Evolutionary conservation across 2,329 filamentous ascomycete species (phyloP).

Genomic region (Ciborinia camelliae): DNA sequence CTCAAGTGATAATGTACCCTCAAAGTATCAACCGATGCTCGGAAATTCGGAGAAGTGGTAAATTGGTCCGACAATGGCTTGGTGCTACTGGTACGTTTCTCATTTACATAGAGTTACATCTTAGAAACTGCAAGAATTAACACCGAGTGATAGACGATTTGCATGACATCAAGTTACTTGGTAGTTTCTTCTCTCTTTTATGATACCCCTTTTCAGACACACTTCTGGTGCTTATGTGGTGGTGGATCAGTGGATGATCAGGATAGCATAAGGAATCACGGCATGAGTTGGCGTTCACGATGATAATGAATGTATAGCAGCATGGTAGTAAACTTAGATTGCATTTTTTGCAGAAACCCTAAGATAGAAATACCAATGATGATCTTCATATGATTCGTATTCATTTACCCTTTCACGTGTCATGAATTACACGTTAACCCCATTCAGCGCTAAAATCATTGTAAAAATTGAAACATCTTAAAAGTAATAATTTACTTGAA

Average conservation of each 20-base stretch:
- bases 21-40: conserved; percentile 6
- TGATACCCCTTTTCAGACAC: conserved; percentile 16
- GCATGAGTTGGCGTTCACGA: conserved; percentile 1
- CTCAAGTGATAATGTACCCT: neutral
- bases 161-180: conserved; percentile 1
- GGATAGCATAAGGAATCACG: neutral
- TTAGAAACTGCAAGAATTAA: neutral
- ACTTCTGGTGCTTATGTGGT: conserved; percentile 4
- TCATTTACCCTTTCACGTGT: conserved; percentile 17
- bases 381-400: conserved; percentile 20
- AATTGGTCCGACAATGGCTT: neutral
- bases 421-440: conserved; percentile 22
- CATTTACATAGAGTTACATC: neutral
- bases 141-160: neutral
- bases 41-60: conserved; percentile 12
- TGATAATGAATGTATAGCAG: neutral
- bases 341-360: conserved; percentile 8
- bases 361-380: conserved; percentile 29
- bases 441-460: conserved; percentile 26
- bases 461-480: conserved; percentile 20
- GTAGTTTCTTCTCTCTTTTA: conserved; percentile 6
- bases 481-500: conserved; percentile 75
- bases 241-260: neutral
- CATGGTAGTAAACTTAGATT: conserved; percentile 6
- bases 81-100: neutral